Base-by-base conservation (phyloP, 2,329 filamentous ascomycete genomes). In the Stemphylium vesicarium region DNA sequence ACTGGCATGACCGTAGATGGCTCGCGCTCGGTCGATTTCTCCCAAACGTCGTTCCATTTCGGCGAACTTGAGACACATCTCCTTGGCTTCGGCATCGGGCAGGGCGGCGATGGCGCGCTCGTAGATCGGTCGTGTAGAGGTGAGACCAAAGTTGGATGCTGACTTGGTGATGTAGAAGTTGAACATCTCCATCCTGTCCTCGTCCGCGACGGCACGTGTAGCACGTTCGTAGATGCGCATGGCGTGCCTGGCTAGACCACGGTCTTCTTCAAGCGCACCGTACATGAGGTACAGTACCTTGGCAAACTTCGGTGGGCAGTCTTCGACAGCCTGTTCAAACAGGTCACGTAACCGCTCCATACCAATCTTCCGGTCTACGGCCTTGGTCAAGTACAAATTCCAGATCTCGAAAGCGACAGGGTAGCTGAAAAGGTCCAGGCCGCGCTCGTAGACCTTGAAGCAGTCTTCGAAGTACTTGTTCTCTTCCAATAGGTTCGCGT, bases 161-260 rank as follows among this genome's bases (percentile, higher is more conserved):
- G 93, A 97, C 75, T 99, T 98, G 54, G 94, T 98, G 72, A 99
- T 97, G 80, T 99, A 99, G 74, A 98, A 96, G 76, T 96, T 95
- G 81, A 97, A 99, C 93, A 99, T 97, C 69, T 96, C 92, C 56
- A 93, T 88, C 47, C 92, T 85, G 75, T 99, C 94, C 70, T 97
- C 94, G 69, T 99, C 95, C 12, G 91, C 89, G 3, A 99, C 96
- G 11, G 94, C 93, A 29, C 95, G 87, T 4, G 95, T 99, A 7
- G 95, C 95, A 54, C 95, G 89, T 79, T 99, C 96, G 77, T 99
- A 99, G 65, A 99, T 99, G 56, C 95, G 90, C 95, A 99, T 99
- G 2, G 96, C 96, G 73, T 98, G 94, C 44, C 96, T 86, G 10
- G 95, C 94, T 13, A 99, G 85, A 1, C 95, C 95, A 32, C 95